These are phyloP conservation scores for Arthrocladium fulminans DNA, from an alignment of 2,329 filamentous ascomycete species.

Conservation along the genomic window DNA sequence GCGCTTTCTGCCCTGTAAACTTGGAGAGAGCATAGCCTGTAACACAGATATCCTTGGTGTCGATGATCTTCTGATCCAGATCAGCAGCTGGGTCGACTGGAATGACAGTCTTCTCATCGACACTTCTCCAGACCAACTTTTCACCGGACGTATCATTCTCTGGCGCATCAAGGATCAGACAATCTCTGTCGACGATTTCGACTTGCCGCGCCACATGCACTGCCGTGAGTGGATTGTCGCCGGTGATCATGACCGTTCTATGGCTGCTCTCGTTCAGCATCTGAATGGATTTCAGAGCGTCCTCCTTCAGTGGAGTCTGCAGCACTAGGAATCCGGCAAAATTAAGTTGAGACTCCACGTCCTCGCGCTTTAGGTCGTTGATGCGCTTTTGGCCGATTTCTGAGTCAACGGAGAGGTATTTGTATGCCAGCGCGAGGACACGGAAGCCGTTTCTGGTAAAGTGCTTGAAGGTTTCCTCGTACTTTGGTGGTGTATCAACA, in stretches of 20 bases:
- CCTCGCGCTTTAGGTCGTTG: slow-evolving; percentile 88
- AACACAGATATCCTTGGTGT: slow-evolving; percentile 83
- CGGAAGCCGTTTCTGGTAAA: slow-evolving; percentile 93
- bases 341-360: slow-evolving; percentile 71
- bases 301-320: slow-evolving; percentile 91
- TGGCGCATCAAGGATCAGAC: slow-evolving; percentile 87
- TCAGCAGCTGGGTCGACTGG: slow-evolving; percentile 74
- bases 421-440: slow-evolving; percentile 88
- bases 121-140: slow-evolving; percentile 84
- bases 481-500: slow-evolving; percentile 68
- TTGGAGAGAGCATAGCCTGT: slow-evolving; percentile 89
- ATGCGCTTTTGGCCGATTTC: slow-evolving; percentile 78
- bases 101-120: slow-evolving; percentile 81
- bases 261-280: slow-evolving; percentile 99
- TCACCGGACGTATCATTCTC: slow-evolving; percentile 76
- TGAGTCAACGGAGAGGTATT: slow-evolving; percentile 71
- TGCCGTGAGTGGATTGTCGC: slow-evolving; percentile 93
- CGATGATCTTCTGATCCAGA: slow-evolving; percentile 71
- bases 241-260: slow-evolving; percentile 97
- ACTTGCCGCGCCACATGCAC: slow-evolving; percentile 92
- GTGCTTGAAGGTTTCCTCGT: slow-evolving; percentile 97
- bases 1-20: slow-evolving; percentile 71
- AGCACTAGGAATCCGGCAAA: slow-evolving; percentile 95
- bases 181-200: slow-evolving; percentile 93
- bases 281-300: slow-evolving; percentile 84